Percentiles rank a stretch among this genome's conserved stretches.
Conservation (phyloP, 352 stramenopile genomes). For the Blastocystis sp. region DNA sequence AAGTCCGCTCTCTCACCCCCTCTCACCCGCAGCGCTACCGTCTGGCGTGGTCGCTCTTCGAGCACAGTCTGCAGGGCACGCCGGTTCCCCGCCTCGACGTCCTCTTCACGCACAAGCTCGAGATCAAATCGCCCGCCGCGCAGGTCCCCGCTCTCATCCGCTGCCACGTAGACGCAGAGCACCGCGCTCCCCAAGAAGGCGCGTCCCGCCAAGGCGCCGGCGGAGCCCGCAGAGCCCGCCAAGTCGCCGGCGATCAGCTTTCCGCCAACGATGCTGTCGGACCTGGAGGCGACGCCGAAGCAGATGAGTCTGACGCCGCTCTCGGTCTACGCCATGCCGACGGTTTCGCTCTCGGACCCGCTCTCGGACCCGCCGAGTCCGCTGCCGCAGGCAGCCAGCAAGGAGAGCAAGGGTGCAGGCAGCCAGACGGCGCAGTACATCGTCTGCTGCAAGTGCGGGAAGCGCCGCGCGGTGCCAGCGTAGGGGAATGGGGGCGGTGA, state of each 20-base stretch:
- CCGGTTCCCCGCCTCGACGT: not conserved
- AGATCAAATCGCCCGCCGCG: not conserved
- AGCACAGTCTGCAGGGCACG: not conserved
- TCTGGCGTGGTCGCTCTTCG: not conserved
- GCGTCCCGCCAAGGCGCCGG: no score
- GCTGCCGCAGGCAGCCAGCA: not conserved
- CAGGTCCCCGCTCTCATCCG: no score
- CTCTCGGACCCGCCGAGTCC: not conserved
- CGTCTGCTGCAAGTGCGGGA: slow-evolving; percentile 42
- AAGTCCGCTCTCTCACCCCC: not conserved
- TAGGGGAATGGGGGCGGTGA: not conserved
- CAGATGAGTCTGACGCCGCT: not conserved
- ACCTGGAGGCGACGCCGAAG: not conserved
- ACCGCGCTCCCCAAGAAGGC: no score
- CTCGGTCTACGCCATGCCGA: not conserved
- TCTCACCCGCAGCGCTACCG: slow-evolving; percentile 1
- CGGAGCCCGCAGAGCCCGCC: no score
- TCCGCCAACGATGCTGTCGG: no score
- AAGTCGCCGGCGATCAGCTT: no score
- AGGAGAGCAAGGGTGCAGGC: not conserved
- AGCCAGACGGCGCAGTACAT: slow-evolving; percentile 36
- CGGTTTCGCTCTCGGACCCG: not conserved
- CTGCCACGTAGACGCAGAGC: no score
- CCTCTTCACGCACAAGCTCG: not conserved
- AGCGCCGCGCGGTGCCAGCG: slow-evolving; percentile 33